Evolutionary conservation across 352 stramenopile genomes (phyloP).

Genomic region (Vaucheria bursata): DNA sequence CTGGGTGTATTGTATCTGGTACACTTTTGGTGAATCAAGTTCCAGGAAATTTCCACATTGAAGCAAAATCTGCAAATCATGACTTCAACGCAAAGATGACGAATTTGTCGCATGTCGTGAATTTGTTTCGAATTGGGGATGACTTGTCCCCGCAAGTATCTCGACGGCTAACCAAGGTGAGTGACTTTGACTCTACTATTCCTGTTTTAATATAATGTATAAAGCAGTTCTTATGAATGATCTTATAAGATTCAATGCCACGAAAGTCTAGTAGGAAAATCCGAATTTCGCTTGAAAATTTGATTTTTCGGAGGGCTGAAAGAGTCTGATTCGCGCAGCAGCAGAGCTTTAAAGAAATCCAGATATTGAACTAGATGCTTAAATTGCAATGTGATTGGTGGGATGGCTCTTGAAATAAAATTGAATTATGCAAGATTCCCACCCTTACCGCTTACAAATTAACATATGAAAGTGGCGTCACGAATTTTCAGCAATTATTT

Average conservation of each 20-base stretch:
- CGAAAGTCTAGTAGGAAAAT: too few relatives aligned
- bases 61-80: slow-evolving; percentile 69
- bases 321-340: too few relatives aligned
- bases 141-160: slow-evolving; percentile 7
- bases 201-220: neutral
- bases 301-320: slow-evolving; percentile 57
- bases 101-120: slow-evolving; percentile 88
- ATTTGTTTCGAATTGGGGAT: slow-evolving; percentile 87
- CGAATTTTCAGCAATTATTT: too few relatives aligned
- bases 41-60: slow-evolving; percentile 93
- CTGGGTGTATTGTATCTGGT: slow-evolving; percentile 60
- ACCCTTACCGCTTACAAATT: too few relatives aligned
- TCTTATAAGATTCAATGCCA: neutral
- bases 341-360: too few relatives aligned
- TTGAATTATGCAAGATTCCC: too few relatives aligned
- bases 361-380: too few relatives aligned
- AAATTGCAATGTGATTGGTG: too few relatives aligned
- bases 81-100: slow-evolving; percentile 64
- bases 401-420: too few relatives aligned
- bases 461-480: too few relatives aligned
- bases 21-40: slow-evolving; percentile 75
- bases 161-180: slow-evolving; percentile 14
- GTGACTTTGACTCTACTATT: slow-evolving; percentile 2
- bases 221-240: slow-evolving; percentile 3
- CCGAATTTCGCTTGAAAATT: neutral